These are phyloP conservation scores for Torrubiellomyces zombiae DNA, from an alignment of 2,329 filamentous ascomycete genomes.

Conservation along the genomic window DNA sequence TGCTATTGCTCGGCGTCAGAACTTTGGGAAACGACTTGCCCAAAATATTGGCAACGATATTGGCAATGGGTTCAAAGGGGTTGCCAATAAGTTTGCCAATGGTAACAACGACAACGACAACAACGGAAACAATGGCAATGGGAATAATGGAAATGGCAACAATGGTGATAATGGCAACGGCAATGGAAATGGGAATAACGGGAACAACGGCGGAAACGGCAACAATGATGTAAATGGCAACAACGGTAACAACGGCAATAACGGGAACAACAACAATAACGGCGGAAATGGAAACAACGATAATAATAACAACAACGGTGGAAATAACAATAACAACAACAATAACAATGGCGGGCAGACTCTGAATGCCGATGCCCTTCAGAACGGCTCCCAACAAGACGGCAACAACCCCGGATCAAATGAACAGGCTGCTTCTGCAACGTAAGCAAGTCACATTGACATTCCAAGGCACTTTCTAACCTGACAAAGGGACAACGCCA, in stretches of 20 bases:
- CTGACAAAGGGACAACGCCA: constrained; percentile 30
- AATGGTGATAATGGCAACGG: background rate
- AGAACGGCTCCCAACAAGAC: constrained; percentile 30
- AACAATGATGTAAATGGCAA: constrained; percentile 9
- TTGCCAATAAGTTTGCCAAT: too few species aligned
- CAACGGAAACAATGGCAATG: background rate
- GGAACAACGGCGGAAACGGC: constrained; percentile 8
- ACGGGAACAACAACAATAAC: constrained; percentile 10
- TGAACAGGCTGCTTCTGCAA: constrained; percentile 34
- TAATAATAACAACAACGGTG: constrained; percentile 9
- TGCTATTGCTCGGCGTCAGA: constrained; percentile 25
- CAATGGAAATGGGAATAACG: constrained; percentile 5
- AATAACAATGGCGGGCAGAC: too few species aligned
- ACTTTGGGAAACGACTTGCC: constrained; percentile 8
- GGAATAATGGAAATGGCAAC: background rate
- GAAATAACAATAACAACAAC: constrained; percentile 11
- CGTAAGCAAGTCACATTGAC: constrained; percentile 26
- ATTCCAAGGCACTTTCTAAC: background rate
- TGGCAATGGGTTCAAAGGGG: constrained; percentile 6
- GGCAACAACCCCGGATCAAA: constrained; percentile 26
- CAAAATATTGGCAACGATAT: too few species aligned
- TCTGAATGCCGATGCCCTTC: constrained; percentile 26
- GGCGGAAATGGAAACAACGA: constrained; percentile 6
- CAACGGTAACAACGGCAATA: constrained; percentile 10
- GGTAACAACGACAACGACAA: too few species aligned